Evolutionary conservation across 2,329 filamentous ascomycete genomes (phyloP), one percentile per base, ranked within the genome.

Genomic region (Zalaria sp.): DNA sequence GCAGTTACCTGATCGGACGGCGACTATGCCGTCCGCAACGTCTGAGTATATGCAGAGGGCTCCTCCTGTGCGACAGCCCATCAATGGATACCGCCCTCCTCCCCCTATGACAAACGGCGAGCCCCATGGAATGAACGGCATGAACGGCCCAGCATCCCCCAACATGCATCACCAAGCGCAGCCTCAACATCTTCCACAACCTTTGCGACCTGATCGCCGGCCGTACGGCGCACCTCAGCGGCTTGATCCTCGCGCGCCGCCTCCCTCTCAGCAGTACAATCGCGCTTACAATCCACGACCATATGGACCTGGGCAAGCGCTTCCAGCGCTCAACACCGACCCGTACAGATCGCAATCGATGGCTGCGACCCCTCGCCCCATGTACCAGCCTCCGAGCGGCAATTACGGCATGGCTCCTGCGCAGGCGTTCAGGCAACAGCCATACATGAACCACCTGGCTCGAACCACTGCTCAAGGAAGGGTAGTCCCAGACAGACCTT

Each of bases 331-430:
- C 63, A 91, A 91, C 57, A 79, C 77, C 31, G 89, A 96, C 61
- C 71, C 81, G 4, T 93, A 87, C 64, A 78, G 91, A 45, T 93
- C 91, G n/a, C 86, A 94, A 53, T 96, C 89, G 29, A 78, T 98
- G 57, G 89, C 86, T 32, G 79, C 79, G 47, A 73, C 75, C 49
- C 73, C 81, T 40, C 77, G 86, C 47, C 85, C 83, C 31, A 77
- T 77, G 46, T 76, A 81, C 62, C 84, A 86, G 42, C 73, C 72
- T 38, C 73, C 76, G 10, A 75, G 65, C 53, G 69, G 69, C 37
- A 81, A 77, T 57, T 71, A 56, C 70, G 75, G 58, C 39, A 56
- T 62, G 25, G 73, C 79, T 8, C 78, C 83, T 26, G 80, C 82
- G 40, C 83, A 80, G 56, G 75, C 81, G 35, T 87, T 87, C 55